phyloP scores from a whole-genome alignment of 345 rosid species.

The Draba incana region DNA sequence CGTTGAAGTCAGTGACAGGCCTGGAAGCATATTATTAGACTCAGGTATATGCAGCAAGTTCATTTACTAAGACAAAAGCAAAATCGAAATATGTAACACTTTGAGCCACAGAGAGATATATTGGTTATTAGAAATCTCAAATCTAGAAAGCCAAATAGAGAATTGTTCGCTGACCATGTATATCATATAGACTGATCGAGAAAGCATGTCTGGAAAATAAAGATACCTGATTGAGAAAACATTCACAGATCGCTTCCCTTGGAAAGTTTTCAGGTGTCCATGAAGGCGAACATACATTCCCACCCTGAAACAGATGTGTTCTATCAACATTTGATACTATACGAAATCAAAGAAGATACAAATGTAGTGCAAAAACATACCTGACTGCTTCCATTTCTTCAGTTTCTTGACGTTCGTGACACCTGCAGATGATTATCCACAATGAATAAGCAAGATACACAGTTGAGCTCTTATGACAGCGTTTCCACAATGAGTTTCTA shows the following conservation, averaged over 20 bases:
- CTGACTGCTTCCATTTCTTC: conserved; percentile 71
- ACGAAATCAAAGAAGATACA: conserved; percentile 12
- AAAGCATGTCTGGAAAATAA: conserved; percentile 1
- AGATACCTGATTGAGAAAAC: conserved; percentile 75
- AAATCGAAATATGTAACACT: background rate
- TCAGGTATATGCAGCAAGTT: conserved; percentile 1
- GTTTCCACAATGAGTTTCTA: background rate
- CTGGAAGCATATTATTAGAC: conserved; percentile 49
- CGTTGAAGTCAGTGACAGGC: conserved; percentile 86
- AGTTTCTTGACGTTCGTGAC: conserved; percentile 73
- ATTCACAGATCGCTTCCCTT: conserved; percentile 69
- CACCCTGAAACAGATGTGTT: conserved; percentile 48
- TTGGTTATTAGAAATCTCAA: background rate
- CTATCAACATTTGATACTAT: background rate
- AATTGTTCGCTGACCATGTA: background rate
- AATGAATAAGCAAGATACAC: conserved; percentile 12
- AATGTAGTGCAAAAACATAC: conserved; percentile 46
- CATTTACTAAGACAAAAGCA: conserved; percentile 8
- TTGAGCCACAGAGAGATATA: background rate
- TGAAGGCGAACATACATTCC: conserved; percentile 89
- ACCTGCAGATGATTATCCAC: conserved; percentile 53
- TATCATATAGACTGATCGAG: background rate
- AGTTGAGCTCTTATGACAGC: conserved; percentile 8
- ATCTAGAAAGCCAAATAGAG: background rate
- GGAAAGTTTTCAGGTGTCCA: conserved; percentile 79